Conservation (phyloP, 805 yeast species). For the Schwanniomyces polymorphus region DNA sequence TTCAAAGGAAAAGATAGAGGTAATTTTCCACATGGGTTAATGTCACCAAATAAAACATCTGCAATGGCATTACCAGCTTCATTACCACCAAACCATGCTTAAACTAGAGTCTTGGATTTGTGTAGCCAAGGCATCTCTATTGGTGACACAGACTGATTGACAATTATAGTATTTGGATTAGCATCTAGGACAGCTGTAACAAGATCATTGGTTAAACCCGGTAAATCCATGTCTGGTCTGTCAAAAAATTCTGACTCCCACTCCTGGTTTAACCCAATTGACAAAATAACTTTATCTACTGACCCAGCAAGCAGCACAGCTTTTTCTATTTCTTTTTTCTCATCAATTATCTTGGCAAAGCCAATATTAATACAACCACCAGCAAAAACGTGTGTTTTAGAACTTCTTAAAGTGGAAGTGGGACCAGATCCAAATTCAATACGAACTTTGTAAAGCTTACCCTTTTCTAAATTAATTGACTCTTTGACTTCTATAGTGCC, state of each 20-base stretch:
- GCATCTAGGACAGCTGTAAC: slow-evolving; percentile 44
- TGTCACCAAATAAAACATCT: slow-evolving; percentile 59
- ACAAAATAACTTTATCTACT: slow-evolving; percentile 53
- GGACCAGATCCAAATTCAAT: slow-evolving; percentile 54
- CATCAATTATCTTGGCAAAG: slow-evolving; percentile 14
- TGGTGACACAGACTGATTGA: slow-evolving; percentile 63
- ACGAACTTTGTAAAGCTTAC: slow-evolving; percentile 43
- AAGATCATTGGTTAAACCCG: slow-evolving; percentile 47
- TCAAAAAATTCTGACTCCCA: slow-evolving; percentile 66
- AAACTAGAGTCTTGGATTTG: slow-evolving; percentile 45
- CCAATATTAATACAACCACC: slow-evolving; percentile 29
- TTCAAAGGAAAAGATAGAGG: slow-evolving; percentile 55
- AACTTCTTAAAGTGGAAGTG: slow-evolving; percentile 25
- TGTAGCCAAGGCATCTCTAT: slow-evolving; percentile 55
- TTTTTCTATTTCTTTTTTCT: slow-evolving; percentile 20
- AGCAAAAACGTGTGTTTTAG: slow-evolving; percentile 13
- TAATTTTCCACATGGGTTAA: slow-evolving; percentile 60
- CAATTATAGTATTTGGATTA: slow-evolving; percentile 52
- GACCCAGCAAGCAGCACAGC: slow-evolving; percentile 51
- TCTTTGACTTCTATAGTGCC: slow-evolving; percentile 55
- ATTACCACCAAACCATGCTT: slow-evolving; percentile 58
- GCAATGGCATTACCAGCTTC: slow-evolving; percentile 61
- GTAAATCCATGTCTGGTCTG: slow-evolving; percentile 50
- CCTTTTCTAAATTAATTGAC: slow-evolving; percentile 38
- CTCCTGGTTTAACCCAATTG: slow-evolving; percentile 52